phyloP scores from a whole-genome alignment of 2,329 filamentous ascomycete species.

The Aspergillus amoenus region DNA sequence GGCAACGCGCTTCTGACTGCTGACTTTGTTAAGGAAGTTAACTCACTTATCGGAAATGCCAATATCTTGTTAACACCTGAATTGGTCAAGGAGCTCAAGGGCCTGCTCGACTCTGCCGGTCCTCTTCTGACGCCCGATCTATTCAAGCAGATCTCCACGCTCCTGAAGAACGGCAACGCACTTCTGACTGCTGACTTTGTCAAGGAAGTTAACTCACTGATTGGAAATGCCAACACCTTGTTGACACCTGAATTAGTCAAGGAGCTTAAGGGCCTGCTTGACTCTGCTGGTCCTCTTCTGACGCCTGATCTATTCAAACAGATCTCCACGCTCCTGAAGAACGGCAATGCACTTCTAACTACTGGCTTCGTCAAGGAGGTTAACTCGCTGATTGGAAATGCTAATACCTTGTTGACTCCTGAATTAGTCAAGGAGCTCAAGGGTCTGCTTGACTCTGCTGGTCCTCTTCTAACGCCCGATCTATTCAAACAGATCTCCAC shows the following conservation, averaged over 20 bases:
- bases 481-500: conserved; percentile 17
- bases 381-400: conserved; percentile 25
- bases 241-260: conserved; percentile 27
- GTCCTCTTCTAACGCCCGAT: conserved; percentile 16
- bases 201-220: conserved; percentile 30
- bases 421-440: conserved; percentile 28
- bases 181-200: conserved; percentile 24
- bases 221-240: conserved; percentile 28
- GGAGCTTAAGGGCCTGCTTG: conserved; percentile 20
- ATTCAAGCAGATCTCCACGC: conserved; percentile 14
- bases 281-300: conserved; percentile 22
- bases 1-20: conserved; percentile 27
- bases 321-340: conserved; percentile 29
- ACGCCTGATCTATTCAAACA: conserved; percentile 27
- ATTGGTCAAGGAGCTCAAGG: conserved; percentile 26
- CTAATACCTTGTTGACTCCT: conserved; percentile 26
- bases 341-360: conserved; percentile 28
- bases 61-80: conserved; percentile 18
- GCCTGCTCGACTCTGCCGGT: conserved; percentile 20
- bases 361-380: conserved; percentile 28
- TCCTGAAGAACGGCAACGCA: conserved; percentile 21
- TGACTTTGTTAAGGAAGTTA: conserved; percentile 24
- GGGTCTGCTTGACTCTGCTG: conserved; percentile 20
- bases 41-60: conserved; percentile 19
- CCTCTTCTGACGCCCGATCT: conserved; percentile 17